These are phyloP conservation scores for Aspergillus ochraceoroseus DNA, from an alignment of 2,329 filamentous ascomycete genomes.

Conservation along the genomic window DNA sequence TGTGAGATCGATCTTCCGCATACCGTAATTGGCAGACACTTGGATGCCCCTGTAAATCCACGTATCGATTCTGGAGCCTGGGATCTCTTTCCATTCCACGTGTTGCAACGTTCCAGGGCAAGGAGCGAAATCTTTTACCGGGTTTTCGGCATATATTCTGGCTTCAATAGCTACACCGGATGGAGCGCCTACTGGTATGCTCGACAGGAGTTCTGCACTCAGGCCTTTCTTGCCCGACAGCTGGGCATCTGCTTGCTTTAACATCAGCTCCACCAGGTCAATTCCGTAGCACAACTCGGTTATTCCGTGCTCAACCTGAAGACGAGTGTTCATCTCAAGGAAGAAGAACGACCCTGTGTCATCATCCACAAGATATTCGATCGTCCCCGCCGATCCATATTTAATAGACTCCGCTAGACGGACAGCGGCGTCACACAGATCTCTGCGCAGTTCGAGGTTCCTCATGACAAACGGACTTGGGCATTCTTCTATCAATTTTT, in stretches of 20 bases:
- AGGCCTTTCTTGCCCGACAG: slow-evolving; percentile 46
- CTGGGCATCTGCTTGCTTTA: slow-evolving; percentile 52
- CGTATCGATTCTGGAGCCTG: slow-evolving; percentile 56
- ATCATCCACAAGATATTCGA: slow-evolving; percentile 87
- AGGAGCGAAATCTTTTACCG: slow-evolving; percentile 55
- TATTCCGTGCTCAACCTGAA: slow-evolving; percentile 57
- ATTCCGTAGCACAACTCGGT: slow-evolving; percentile 54
- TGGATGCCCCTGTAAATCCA: slow-evolving; percentile 57
- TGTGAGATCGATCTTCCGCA: slow-evolving; percentile 7
- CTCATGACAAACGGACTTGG: slow-evolving; percentile 64
- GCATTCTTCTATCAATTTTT: slow-evolving; percentile 87
- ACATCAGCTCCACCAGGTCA: slow-evolving; percentile 54
- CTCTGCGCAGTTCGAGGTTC: slow-evolving; percentile 57
- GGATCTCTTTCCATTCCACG: slow-evolving; percentile 51
- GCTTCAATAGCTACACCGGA: slow-evolving; percentile 51
- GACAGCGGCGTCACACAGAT: slow-evolving; percentile 63
- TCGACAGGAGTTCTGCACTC: slow-evolving; percentile 38
- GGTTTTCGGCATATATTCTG: slow-evolving; percentile 56
- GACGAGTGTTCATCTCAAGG: slow-evolving; percentile 56
- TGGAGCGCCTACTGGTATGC: slow-evolving; percentile 43
- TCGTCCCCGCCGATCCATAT: slow-evolving; percentile 83
- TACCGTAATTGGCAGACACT: slow-evolving; percentile 55
- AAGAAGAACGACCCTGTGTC: slow-evolving; percentile 72
- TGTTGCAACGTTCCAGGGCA: slow-evolving; percentile 56
- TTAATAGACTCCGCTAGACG: slow-evolving; percentile 53